These are phyloP conservation scores for Jatropha curcas DNA, from an alignment of 345 rosid species.

Conservation along the genomic window DNA sequence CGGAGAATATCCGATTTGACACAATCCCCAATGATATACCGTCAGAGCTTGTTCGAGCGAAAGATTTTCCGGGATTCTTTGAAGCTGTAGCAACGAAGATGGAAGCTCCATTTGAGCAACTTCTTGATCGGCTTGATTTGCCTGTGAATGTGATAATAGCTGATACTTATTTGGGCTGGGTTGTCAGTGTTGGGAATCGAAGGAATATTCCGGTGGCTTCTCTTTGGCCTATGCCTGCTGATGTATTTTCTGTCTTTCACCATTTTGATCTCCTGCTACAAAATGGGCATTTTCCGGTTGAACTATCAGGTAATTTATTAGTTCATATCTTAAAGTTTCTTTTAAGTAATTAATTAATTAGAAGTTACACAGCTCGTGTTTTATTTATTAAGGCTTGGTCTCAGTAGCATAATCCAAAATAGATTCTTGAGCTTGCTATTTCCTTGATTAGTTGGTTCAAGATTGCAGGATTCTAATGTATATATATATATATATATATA, in stretches of 20 bases:
- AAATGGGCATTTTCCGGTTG: constrained; percentile 18
- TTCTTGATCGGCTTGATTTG: constrained; percentile 16
- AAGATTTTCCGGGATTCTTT: constrained; percentile 14
- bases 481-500: no score
- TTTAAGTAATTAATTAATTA: no score
- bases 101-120: constrained; percentile 22
- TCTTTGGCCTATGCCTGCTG: constrained; percentile 26
- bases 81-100: constrained; percentile 21
- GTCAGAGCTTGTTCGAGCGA: constrained; percentile 25
- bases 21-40: constrained; percentile 30
- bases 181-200: constrained; percentile 10
- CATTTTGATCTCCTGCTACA: constrained; percentile 20
- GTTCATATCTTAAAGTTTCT: no score
- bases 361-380: no score
- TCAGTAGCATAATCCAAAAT: no score
- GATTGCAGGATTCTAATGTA: no score
- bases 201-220: constrained; percentile 29
- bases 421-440: no score
- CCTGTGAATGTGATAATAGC: constrained; percentile 10
- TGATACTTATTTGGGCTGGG: constrained; percentile 25
- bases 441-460: no score
- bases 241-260: constrained; percentile 18
- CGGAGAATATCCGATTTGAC: constrained; percentile 10
- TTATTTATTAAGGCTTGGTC: no score
- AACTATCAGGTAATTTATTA: constrained; percentile 18